Percentiles rank a stretch among this genome's conserved stretches.
Evolutionary conservation across 495 filamentous ascomycete genomes (phyloP).

Genomic region (Penicillium malachiteum): DNA sequence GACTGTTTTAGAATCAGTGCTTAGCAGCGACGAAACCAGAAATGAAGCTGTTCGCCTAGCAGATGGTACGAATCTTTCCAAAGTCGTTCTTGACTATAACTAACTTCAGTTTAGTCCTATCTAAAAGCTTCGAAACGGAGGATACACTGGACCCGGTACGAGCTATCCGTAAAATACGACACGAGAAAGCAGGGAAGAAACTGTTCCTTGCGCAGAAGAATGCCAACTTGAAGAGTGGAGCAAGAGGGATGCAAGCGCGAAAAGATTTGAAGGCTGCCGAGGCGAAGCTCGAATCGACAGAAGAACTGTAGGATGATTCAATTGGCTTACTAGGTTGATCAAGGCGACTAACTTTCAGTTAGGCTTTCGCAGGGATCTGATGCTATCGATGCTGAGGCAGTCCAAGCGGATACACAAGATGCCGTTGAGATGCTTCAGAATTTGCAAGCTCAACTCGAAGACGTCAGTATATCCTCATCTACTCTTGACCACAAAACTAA

Average conservation of each 20-base stretch:
- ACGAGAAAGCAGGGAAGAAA: conserved; percentile 57
- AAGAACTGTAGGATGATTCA: conserved; percentile 41
- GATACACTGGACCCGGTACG: conserved; percentile 57
- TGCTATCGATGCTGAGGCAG: conserved; percentile 50
- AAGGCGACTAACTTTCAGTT: conserved; percentile 3
- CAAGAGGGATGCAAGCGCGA: conserved; percentile 67
- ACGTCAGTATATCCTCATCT: conserved; percentile 30
- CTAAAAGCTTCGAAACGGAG: conserved; percentile 43
- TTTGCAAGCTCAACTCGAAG: conserved; percentile 55
- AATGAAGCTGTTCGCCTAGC: conserved; percentile 58
- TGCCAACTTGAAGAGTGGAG: conserved; percentile 68
- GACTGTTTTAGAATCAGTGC: conserved; percentile 64
- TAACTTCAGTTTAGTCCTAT: conserved; percentile 30
- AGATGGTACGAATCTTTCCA: conserved; percentile 41
- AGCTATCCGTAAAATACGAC: conserved; percentile 57
- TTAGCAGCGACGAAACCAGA: conserved; percentile 61
- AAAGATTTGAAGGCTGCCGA: conserved; percentile 68
- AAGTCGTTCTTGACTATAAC: not conserved
- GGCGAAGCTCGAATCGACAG: conserved; percentile 55
- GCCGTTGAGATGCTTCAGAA: conserved; percentile 62
- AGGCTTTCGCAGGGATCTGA: conserved; percentile 56
- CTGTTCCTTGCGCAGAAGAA: conserved; percentile 69
- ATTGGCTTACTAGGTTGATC: not conserved
- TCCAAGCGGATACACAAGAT: conserved; percentile 60
- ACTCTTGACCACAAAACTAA: conserved; percentile 4